Conservation (phyloP, 2,329 filamentous ascomycete genomes). For the Alternaria brassicicola region DNA sequence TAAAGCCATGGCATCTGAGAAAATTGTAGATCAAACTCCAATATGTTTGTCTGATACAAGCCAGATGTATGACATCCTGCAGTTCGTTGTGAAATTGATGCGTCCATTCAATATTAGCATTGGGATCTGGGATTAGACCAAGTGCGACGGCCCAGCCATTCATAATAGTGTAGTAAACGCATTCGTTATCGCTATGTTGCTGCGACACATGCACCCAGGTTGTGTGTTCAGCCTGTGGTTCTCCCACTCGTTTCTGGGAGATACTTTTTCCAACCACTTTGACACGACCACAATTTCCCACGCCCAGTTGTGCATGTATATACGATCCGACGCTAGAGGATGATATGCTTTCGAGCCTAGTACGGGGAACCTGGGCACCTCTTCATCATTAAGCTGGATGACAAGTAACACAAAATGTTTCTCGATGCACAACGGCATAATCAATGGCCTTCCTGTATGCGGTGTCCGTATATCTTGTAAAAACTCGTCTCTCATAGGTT, state of each 20-base stretch:
- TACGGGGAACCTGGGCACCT: background rate
- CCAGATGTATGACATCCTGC: constrained; percentile 11
- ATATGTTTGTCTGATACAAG: constrained; percentile 11
- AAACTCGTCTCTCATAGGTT: too few relatives aligned
- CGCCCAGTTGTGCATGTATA: background rate
- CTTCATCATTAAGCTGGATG: background rate
- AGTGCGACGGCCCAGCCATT: constrained; percentile 32
- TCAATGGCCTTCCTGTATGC: background rate
- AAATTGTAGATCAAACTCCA: constrained; percentile 25
- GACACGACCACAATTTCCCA: background rate
- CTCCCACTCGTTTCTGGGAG: background rate
- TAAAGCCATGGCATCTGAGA: constrained; percentile 13
- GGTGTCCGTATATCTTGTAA: too few relatives aligned
- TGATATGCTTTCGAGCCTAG: background rate
- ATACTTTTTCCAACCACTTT: background rate
- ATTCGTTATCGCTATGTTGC: constrained; percentile 14
- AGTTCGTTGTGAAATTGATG: constrained; percentile 11
- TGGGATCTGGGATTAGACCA: constrained; percentile 12
- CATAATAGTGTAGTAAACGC: constrained; percentile 25
- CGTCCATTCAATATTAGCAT: constrained; percentile 5
- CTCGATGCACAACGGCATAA: background rate
- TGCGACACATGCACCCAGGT: constrained; percentile 1
- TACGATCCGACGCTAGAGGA: background rate
- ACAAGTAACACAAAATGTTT: background rate
- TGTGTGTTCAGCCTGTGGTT: background rate